Percentiles rank a stretch among this genome's conserved stretches.
These are phyloP conservation scores for Oxytropis ochrocephala DNA, from an alignment of 306 rosid species.

Conservation along the genomic window DNA sequence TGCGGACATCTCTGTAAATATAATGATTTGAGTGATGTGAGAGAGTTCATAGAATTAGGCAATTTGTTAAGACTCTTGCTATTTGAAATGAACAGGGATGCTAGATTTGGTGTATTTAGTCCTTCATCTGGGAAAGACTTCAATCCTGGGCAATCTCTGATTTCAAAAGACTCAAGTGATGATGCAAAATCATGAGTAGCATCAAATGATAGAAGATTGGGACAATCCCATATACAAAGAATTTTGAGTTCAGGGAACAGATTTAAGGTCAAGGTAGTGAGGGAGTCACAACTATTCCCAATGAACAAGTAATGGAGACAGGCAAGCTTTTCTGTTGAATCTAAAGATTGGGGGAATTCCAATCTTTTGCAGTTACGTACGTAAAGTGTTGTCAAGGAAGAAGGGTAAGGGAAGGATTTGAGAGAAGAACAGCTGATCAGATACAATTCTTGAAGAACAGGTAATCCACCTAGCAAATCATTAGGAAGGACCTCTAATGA, in stretches of 20 bases:
- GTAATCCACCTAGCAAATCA: not conserved
- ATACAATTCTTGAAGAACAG: constrained; percentile 13
- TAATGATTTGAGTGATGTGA: constrained; percentile 2
- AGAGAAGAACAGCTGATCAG: constrained; percentile 19
- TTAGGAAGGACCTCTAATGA: constrained; percentile 17
- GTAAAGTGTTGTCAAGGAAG: constrained; percentile 13
- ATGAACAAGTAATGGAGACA: constrained; percentile 14
- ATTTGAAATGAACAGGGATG: not conserved
- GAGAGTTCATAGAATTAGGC: constrained; percentile 14
- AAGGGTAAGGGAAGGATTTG: not conserved
- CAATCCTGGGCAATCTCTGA: constrained; percentile 11
- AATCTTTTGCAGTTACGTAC: constrained; percentile 11
- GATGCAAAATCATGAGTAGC: not conserved
- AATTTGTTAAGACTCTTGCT: not conserved
- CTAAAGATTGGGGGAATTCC: not conserved
- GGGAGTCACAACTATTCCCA: constrained; percentile 16
- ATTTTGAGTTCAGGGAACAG: not conserved
- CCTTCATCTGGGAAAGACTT: not conserved
- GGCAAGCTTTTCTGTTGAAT: not conserved
- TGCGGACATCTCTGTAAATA: constrained; percentile 1
- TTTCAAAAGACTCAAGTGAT: constrained; percentile 16
- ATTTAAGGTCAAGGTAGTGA: constrained; percentile 2
- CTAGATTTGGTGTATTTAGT: constrained; percentile 15
- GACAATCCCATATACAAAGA: constrained; percentile 16
- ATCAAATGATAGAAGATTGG: not conserved